phyloP scores from a whole-genome alignment of 345 rosid species.

The Leavenworthia alabamica region DNA sequence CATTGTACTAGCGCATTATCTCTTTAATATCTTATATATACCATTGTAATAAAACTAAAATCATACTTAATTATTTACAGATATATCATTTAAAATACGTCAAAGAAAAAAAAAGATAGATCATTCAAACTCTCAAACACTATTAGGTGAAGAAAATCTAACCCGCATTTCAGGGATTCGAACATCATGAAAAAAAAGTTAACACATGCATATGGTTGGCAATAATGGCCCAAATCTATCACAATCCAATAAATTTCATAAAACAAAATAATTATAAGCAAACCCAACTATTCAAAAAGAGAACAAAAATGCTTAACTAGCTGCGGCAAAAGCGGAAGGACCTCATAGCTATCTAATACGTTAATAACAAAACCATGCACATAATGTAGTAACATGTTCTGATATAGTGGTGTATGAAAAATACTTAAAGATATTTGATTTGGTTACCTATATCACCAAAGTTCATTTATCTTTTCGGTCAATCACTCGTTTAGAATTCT shows the following conservation, averaged over 20 bases:
- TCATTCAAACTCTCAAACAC: too few relatives aligned
- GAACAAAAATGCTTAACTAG: conserved; percentile 13
- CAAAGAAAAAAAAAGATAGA: too few relatives aligned
- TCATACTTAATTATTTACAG: neutral
- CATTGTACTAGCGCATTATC: neutral
- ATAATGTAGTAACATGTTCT: too few relatives aligned
- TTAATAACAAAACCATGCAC: neutral
- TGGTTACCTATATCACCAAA: too few relatives aligned
- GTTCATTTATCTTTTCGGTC: too few relatives aligned
- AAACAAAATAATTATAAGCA: conserved; percentile 13
- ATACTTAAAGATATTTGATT: too few relatives aligned
- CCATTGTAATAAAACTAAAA: neutral
- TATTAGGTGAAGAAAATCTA: too few relatives aligned
- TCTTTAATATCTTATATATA: neutral
- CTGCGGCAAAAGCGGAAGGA: conserved; percentile 18
- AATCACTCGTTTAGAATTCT: too few relatives aligned
- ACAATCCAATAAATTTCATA: conserved; percentile 13
- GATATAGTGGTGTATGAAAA: too few relatives aligned
- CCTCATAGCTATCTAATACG: conserved; percentile 1
- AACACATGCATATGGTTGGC: conserved; percentile 23
- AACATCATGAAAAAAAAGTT: conserved; percentile 8
- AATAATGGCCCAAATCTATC: conserved; percentile 28
- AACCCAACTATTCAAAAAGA: neutral
- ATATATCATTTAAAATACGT: neutral
- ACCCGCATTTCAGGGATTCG: neutral